phyloP scores from a whole-genome alignment of 1,284 basidiomycete genomes.

The Puccinia coronata region DNA sequence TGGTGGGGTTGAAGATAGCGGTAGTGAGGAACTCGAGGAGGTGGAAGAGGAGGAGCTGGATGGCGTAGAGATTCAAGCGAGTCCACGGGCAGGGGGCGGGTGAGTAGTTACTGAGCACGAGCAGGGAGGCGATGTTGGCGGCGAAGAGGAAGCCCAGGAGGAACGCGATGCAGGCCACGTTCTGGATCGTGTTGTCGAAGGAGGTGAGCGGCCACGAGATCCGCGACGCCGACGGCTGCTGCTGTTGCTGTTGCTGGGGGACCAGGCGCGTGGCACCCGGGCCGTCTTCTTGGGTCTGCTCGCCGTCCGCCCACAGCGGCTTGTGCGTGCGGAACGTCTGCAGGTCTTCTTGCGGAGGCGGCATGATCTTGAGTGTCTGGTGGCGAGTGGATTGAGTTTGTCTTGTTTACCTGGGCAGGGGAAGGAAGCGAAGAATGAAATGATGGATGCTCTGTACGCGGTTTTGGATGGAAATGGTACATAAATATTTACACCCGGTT shows the following conservation, averaged over 20 bases:
- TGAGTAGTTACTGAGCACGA: neutral
- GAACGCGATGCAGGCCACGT: constrained; percentile 29
- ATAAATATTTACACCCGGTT: too few species aligned
- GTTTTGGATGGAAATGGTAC: too few species aligned
- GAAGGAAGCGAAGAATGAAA: too few species aligned
- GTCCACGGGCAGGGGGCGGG: neutral
- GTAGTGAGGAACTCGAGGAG: constrained; percentile 46
- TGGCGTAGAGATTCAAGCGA: constrained; percentile 9
- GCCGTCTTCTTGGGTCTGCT: neutral
- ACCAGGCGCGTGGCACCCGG: too few species aligned
- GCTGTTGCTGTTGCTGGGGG: too few species aligned
- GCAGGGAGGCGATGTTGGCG: neutral
- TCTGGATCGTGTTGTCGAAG: constrained; percentile 45
- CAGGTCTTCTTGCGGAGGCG: neutral
- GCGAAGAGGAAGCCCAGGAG: constrained; percentile 30
- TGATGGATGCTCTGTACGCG: too few species aligned
- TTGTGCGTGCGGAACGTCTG: neutral
- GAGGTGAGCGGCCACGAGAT: constrained; percentile 37
- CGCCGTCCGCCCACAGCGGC: neutral
- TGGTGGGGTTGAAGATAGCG: constrained; percentile 43
- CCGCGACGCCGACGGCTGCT: neutral
- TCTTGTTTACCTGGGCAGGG: too few species aligned
- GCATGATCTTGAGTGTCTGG: too few species aligned
- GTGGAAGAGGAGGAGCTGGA: constrained; percentile 33
- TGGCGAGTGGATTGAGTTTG: too few species aligned